phyloP scores from a whole-genome alignment of 108 stramenopile genomes.

The Skeletonema marinoi region DNA sequence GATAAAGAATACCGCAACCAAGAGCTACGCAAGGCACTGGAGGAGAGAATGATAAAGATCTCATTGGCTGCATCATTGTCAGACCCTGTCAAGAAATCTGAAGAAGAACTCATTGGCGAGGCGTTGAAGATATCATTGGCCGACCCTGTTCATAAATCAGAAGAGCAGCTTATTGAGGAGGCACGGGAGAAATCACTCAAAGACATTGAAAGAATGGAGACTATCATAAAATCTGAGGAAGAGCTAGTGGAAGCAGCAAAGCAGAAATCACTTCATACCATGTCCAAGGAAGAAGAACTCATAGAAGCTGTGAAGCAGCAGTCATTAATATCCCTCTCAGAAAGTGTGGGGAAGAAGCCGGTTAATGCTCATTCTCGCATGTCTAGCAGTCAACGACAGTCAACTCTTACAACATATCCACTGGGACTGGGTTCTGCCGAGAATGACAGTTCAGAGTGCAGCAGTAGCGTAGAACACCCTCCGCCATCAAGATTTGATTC shows the following conservation, averaged over 20 bases:
- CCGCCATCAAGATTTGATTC: background rate
- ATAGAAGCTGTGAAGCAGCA: background rate
- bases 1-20: background rate
- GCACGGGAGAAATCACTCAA: background rate
- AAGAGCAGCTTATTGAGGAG: background rate
- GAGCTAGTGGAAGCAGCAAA: background rate
- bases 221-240: background rate
- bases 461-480: background rate
- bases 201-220: background rate
- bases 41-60: background rate
- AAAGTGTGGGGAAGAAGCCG: background rate
- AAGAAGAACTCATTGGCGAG: background rate
- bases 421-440: background rate
- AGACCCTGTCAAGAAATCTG: background rate
- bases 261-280: background rate
- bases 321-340: background rate
- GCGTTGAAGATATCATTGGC: background rate
- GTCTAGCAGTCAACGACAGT: background rate
- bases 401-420: background rate
- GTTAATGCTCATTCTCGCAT: background rate
- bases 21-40: background rate
- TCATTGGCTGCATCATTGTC: background rate
- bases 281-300: background rate
- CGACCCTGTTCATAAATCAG: background rate
- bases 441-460: background rate